Evolutionary conservation across 768 basidiomycete genomes (phyloP).

Genomic region (Saitozyma sp.): DNA sequence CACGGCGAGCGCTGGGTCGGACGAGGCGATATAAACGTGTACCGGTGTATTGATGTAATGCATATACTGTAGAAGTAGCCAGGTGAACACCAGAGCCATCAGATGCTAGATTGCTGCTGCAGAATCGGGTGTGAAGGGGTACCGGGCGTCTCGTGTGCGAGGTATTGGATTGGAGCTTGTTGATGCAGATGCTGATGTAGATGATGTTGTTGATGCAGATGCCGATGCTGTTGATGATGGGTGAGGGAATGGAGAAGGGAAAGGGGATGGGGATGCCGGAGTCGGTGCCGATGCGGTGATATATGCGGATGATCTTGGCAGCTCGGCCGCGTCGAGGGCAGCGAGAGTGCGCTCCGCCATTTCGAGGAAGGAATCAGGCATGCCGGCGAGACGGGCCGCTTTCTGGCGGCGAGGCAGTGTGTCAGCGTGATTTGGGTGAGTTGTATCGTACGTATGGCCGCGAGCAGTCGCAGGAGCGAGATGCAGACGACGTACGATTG

Average conservation of each 20-base stretch:
- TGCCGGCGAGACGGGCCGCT: slow-evolving; percentile 81
- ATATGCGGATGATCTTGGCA: background rate
- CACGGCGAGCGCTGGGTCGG: background rate
- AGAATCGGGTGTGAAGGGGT: too few relatives aligned
- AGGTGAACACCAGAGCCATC: background rate
- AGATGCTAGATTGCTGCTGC: too few relatives aligned
- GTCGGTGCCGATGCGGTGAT: too few relatives aligned
- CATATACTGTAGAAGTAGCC: background rate
- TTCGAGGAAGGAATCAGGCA: slow-evolving; percentile 59
- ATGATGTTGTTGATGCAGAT: too few relatives aligned
- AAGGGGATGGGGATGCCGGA: too few relatives aligned
- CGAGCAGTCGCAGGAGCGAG: background rate
- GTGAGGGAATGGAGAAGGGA: too few relatives aligned
- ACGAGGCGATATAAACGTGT: too few relatives aligned
- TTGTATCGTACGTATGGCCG: background rate
- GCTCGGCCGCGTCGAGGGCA: slow-evolving; percentile 5
- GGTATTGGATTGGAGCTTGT: too few relatives aligned
- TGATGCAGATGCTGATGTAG: too few relatives aligned
- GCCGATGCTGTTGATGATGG: too few relatives aligned
- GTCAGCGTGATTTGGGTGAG: background rate
- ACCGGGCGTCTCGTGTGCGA: too few relatives aligned
- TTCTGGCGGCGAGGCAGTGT: slow-evolving; percentile 56
- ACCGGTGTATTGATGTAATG: too few relatives aligned
- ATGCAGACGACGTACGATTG: slow-evolving; percentile 40
- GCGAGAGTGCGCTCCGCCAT: slow-evolving; percentile 32